Percentiles rank a stretch among this genome's conserved stretches.
These are phyloP conservation scores for Scenedesmus sp. DNA, from an alignment of 163 green algal species.

Conservation along the genomic window DNA sequence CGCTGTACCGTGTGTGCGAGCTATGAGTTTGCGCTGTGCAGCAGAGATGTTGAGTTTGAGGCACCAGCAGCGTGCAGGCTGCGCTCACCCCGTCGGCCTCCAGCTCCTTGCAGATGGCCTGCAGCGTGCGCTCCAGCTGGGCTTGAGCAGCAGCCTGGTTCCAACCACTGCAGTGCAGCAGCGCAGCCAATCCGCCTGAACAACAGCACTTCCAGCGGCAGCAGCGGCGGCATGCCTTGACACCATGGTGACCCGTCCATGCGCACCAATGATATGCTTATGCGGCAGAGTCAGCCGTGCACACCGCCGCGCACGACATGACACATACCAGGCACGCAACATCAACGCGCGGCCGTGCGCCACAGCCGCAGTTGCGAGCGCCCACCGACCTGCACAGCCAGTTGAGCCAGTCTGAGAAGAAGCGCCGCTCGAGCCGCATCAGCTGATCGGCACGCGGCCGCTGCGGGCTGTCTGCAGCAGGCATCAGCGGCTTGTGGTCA, in stretches of 20 bases:
- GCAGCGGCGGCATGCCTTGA: neutral
- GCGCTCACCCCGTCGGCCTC: conserved; percentile 57
- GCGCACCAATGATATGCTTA: neutral
- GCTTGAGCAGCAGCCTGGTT: conserved; percentile 63
- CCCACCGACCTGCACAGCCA: conserved; percentile 70
- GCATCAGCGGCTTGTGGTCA: conserved; percentile 82
- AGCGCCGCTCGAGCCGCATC: conserved; percentile 82
- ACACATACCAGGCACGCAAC: neutral
- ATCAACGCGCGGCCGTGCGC: neutral
- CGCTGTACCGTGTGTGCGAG: no score
- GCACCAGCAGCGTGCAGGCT: neutral
- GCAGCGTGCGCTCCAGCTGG: conserved; percentile 76
- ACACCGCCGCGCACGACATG: neutral
- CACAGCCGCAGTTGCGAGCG: neutral
- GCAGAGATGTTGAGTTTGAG: neutral
- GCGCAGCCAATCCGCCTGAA: conserved; percentile 44
- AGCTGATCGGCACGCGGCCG: conserved; percentile 70
- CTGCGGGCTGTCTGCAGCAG: conserved; percentile 63
- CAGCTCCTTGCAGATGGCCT: conserved; percentile 76
- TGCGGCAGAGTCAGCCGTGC: neutral
- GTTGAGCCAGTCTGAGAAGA: conserved; percentile 86
- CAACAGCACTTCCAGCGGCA: conserved; percentile 56
- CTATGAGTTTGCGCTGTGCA: no score
- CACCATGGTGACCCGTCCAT: neutral
- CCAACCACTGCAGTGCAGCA: conserved; percentile 69